A percentile compares a stretch with the other conserved stretches of the same genome.
phyloP scores from a whole-genome alignment of 495 filamentous ascomycete species.

The Bombardia bombarda region DNA sequence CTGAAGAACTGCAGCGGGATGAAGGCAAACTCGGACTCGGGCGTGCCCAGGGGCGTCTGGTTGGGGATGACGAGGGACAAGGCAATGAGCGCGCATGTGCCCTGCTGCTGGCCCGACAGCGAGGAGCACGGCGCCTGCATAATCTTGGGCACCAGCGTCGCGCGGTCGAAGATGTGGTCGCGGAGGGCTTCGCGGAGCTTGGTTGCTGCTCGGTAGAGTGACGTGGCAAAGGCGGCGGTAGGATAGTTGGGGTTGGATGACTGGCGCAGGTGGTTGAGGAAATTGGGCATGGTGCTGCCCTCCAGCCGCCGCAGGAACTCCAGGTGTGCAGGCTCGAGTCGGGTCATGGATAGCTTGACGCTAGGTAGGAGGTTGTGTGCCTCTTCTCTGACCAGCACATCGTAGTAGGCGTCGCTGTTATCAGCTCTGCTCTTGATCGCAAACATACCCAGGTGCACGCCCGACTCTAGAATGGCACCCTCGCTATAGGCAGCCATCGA shows the following conservation, averaged over 20 bases:
- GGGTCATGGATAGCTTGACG: slow-evolving; percentile 47
- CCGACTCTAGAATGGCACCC: slow-evolving; percentile 47
- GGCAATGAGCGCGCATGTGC: slow-evolving; percentile 31
- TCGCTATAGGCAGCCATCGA: slow-evolving; percentile 55
- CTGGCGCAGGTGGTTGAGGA: slow-evolving; percentile 39
- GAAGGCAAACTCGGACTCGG: slow-evolving; percentile 34
- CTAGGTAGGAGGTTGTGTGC: slow-evolving; percentile 61
- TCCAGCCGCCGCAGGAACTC: slow-evolving; percentile 51
- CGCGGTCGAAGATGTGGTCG: slow-evolving; percentile 35
- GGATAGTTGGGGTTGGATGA: slow-evolving; percentile 14
- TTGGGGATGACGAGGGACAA: slow-evolving; percentile 40
- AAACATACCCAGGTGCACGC: slow-evolving; percentile 71
- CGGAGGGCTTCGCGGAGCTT: slow-evolving; percentile 30
- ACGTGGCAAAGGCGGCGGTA: slow-evolving; percentile 20
- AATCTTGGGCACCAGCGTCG: slow-evolving; percentile 29
- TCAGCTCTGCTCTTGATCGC: slow-evolving; percentile 59
- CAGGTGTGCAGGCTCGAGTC: slow-evolving; percentile 50
- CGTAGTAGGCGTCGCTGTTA: slow-evolving; percentile 58
- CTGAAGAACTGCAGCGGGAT: slow-evolving; percentile 43
- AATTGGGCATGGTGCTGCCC: slow-evolving; percentile 44
- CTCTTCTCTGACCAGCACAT: slow-evolving; percentile 62
- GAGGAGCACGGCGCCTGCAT: slow-evolving; percentile 32
- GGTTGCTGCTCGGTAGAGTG: slow-evolving; percentile 28
- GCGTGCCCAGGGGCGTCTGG: slow-evolving; percentile 22
- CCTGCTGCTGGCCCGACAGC: slow-evolving; percentile 8